phyloP scores from a whole-genome alignment of 2,329 filamentous ascomycete species.

The Proliferodiscus dingleyae region DNA sequence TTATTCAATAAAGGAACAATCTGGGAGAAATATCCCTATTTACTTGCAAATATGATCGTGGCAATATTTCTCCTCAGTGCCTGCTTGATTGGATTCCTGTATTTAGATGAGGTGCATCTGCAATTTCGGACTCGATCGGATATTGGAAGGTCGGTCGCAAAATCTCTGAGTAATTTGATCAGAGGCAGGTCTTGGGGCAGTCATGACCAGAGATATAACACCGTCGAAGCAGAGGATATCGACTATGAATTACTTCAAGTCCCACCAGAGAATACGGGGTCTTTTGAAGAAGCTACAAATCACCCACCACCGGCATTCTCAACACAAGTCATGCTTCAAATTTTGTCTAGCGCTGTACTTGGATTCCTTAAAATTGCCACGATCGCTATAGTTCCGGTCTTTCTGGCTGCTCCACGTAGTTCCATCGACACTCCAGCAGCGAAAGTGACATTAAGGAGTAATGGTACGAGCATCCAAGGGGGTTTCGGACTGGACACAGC shows the following conservation, averaged over 20 bases:
- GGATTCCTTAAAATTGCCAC: background rate
- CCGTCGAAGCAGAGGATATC: background rate
- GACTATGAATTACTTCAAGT: background rate
- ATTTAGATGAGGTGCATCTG: slow-evolving; percentile 5
- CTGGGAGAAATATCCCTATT: slow-evolving; percentile 79
- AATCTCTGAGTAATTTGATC: background rate
- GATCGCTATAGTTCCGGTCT: background rate
- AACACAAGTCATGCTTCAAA: background rate
- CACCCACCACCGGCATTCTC: background rate
- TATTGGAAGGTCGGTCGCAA: background rate
- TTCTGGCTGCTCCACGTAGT: background rate
- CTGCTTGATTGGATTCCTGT: background rate
- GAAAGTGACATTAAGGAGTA: background rate
- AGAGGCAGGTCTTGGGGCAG: background rate
- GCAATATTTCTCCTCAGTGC: slow-evolving; percentile 25
- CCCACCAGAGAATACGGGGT: background rate
- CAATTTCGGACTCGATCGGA: background rate
- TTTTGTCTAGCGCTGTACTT: background rate
- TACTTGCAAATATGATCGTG: slow-evolving; percentile 82
- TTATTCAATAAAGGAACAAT: slow-evolving; percentile 53
- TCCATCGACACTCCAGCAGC: background rate
- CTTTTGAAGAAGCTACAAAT: background rate
- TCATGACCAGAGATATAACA: background rate
- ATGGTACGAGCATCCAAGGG: background rate
- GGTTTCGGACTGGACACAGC: background rate